phyloP scores from a whole-genome alignment of 495 filamentous ascomycete genomes.

The Monascus purpureus region DNA sequence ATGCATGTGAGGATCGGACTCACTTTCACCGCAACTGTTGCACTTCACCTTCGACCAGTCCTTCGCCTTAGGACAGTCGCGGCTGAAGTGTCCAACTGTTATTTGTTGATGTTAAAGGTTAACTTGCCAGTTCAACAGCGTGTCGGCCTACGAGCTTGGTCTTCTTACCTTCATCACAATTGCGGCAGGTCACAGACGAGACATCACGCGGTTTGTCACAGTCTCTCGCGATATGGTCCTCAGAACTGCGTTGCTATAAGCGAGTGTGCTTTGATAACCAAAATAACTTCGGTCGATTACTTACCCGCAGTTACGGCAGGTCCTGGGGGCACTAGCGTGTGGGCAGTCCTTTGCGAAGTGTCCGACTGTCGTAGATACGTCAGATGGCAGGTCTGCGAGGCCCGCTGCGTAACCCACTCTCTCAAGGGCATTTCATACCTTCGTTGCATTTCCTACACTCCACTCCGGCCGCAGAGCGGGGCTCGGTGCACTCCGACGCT shows the following conservation, averaged over 20 bases:
- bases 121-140: too few species aligned
- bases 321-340: slow-evolving; percentile 31
- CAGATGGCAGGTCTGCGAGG: too few species aligned
- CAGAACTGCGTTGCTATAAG: slow-evolving; percentile 20
- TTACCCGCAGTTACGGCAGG: slow-evolving; percentile 54
- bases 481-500: slow-evolving; percentile 51
- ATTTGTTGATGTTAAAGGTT: slow-evolving; percentile 1
- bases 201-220: slow-evolving; percentile 39
- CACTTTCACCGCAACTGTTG: slow-evolving; percentile 57
- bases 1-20: slow-evolving; percentile 12
- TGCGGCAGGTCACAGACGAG: slow-evolving; percentile 44
- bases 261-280: too few species aligned
- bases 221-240: slow-evolving; percentile 41
- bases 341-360: slow-evolving; percentile 82
- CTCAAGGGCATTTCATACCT: slow-evolving; percentile 41
- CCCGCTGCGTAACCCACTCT: too few species aligned
- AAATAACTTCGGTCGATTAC: too few species aligned
- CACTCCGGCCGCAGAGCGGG: slow-evolving; percentile 54
- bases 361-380: slow-evolving; percentile 37
- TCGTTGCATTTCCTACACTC: slow-evolving; percentile 71
- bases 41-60: slow-evolving; percentile 69
- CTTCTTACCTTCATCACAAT: slow-evolving; percentile 46
- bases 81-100: slow-evolving; percentile 50
- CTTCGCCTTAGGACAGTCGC: slow-evolving; percentile 62
- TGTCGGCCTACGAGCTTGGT: too few species aligned